Evolutionary conservation across 2,329 filamentous ascomycete genomes (phyloP).

Genomic region (Xylaria sp.): DNA sequence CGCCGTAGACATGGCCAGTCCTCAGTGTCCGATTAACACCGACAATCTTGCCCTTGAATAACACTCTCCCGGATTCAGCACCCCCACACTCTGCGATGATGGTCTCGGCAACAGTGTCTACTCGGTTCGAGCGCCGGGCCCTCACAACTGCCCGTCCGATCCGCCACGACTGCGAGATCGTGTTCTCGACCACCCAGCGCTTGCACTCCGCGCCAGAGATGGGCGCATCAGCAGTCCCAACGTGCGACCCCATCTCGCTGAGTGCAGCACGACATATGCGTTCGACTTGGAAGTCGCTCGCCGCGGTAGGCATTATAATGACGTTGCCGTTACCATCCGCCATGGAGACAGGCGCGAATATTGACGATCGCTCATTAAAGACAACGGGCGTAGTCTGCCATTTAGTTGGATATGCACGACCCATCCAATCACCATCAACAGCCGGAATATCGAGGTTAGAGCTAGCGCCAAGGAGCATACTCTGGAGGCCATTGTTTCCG

Average conservation of each 20-base stretch:
- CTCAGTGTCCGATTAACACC: conserved; percentile 66
- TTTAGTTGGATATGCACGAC: conserved; percentile 64
- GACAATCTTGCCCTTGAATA: conserved; percentile 74
- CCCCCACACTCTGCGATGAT: conserved; percentile 70
- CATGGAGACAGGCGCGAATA: conserved; percentile 58
- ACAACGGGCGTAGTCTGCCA: conserved; percentile 67
- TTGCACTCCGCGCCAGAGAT: conserved; percentile 62
- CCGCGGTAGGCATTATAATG: conserved; percentile 59
- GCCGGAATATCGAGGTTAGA: conserved; percentile 62
- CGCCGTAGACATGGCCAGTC: conserved; percentile 69
- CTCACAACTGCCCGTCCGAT: conserved; percentile 70
- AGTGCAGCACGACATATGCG: conserved; percentile 62
- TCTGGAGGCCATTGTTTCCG: conserved; percentile 72
- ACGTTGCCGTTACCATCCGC: conserved; percentile 59
- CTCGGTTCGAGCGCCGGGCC: conserved; percentile 60
- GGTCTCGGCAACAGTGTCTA: conserved; percentile 66
- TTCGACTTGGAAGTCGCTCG: conserved; percentile 61
- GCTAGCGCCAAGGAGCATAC: conserved; percentile 66
- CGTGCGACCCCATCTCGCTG: conserved; percentile 66
- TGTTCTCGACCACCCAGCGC: conserved; percentile 64
- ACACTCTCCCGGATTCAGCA: conserved; percentile 61
- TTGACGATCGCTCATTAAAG: conserved; percentile 59
- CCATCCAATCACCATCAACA: conserved; percentile 69
- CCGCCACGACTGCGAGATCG: conserved; percentile 64
- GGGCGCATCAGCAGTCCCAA: conserved; percentile 61